These are phyloP conservation scores for Trichoderma reesei DNA, from an alignment of 495 filamentous ascomycete species.

Conservation along the genomic window DNA sequence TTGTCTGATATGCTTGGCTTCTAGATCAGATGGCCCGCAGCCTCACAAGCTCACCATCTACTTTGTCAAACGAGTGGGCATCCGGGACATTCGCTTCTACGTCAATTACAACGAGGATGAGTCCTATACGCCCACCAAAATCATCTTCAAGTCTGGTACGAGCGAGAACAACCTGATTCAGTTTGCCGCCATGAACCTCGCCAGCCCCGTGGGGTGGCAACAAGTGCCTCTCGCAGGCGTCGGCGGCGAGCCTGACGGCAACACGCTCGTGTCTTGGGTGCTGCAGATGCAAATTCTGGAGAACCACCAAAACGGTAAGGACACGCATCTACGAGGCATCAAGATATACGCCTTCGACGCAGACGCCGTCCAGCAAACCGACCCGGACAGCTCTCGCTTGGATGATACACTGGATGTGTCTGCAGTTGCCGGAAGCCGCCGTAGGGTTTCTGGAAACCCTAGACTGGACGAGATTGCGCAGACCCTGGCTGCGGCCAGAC, in stretches of 20 bases:
- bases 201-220: conserved; percentile 79
- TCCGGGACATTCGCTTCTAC: conserved; percentile 73
- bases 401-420: conserved; percentile 21
- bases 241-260: conserved; percentile 47
- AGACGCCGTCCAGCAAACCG: conserved; percentile 16
- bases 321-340: conserved; percentile 89
- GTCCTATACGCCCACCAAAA: conserved; percentile 92
- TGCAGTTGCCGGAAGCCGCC: background rate
- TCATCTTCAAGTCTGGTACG: conserved; percentile 76
- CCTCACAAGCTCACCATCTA: conserved; percentile 90
- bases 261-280: conserved; percentile 73
- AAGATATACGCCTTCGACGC: conserved; percentile 80
- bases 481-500: conserved; percentile 18
- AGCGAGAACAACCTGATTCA: conserved; percentile 77
- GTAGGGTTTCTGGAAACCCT: conserved; percentile 11
- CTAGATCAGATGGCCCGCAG: conserved; percentile 82
- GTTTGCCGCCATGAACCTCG: conserved; percentile 70
- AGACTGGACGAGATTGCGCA: conserved; percentile 23
- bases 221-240: conserved; percentile 69
- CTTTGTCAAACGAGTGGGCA: conserved; percentile 85
- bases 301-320: conserved; percentile 98
- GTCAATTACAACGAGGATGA: conserved; percentile 89
- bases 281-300: conserved; percentile 81
- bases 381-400: conserved; percentile 17
- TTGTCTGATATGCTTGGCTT: conserved; percentile 13